phyloP scores from a whole-genome alignment of 306 rosid species.

The Oxytropis ochrocephala region DNA sequence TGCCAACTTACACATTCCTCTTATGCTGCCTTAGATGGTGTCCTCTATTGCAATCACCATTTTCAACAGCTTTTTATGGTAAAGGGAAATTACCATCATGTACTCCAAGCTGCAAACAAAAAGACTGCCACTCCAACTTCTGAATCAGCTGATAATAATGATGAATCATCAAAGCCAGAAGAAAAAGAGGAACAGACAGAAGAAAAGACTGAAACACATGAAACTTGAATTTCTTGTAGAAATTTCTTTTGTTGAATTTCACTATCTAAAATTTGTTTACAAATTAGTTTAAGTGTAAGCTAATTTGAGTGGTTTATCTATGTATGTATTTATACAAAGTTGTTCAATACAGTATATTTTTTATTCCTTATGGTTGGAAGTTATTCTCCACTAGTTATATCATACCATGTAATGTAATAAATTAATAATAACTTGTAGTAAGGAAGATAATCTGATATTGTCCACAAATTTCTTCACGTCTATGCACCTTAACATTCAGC shows the following conservation, averaged over 20 bases:
- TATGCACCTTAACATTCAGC: neutral
- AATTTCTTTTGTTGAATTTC: conserved; percentile 23
- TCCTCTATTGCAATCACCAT: conserved; percentile 88
- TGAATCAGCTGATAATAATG: conserved; percentile 26
- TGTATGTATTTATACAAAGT: conserved; percentile 13
- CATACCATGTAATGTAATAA: conserved; percentile 20
- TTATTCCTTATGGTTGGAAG: neutral
- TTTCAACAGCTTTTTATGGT: conserved; percentile 93
- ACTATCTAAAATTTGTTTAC: conserved; percentile 16
- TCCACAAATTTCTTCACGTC: neutral
- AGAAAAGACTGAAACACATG: neutral
- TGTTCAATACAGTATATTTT: conserved; percentile 15
- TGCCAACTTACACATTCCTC: conserved; percentile 87
- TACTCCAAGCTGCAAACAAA: conserved; percentile 54
- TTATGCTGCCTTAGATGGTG: conserved; percentile 85
- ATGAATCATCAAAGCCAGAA: conserved; percentile 12
- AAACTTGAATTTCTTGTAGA: too few species aligned
- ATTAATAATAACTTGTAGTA: neutral
- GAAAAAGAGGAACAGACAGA: neutral
- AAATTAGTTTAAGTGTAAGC: conserved; percentile 28
- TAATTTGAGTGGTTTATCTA: conserved; percentile 31
- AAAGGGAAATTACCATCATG: conserved; percentile 80
- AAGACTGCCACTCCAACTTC: conserved; percentile 44
- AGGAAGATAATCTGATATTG: conserved; percentile 4
- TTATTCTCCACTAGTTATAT: neutral